Evolutionary conservation across 2,329 filamentous ascomycete species (phyloP), one percentile per base, ranked within the genome.

Genomic region (Sclerotinia sclerotiorum): DNA sequence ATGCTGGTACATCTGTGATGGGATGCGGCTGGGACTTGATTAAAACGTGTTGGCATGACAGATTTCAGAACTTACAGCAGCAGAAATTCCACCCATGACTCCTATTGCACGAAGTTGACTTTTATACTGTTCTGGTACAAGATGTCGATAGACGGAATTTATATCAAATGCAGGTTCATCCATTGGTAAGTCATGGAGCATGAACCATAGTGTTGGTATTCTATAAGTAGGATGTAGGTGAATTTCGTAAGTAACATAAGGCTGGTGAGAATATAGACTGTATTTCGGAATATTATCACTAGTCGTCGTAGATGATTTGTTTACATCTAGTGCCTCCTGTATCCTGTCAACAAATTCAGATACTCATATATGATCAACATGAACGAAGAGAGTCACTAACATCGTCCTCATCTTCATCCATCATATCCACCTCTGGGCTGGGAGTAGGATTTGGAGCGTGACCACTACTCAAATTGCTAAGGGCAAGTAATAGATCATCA

Each of bases 151-250:
- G 71, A 93, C 86, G 5, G 86, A 86, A 70, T 93, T 88, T 73
- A 93, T 81, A 74, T 85, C 84, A 74, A 89, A 84, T 17, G 86
- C 79, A 51, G 83, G 80, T 71, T 88, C 86, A 69, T 83, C 82
- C 60, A 81, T 79, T 24, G 85, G 84, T 69, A 88, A 79, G 69
- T 84, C 83, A 72, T 87, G 84, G 74, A 93, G 79, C 66, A 82
- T 86, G 81, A 94, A 93, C 86, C 91, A 94, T 68, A 94, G 82
- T 69, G 91, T 90, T 11, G 91, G 91, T 57, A 90, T 86, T 70
- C 85, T 85, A 79, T 94, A 94, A 68, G 88, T 91, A 67, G 89
- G 87, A 74, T 93, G 92, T 70, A 91, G 83, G 75, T 92, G 84
- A 74, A 94, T 87, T 78, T 93, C 89, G 80, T 93, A 94, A 70